Base-by-base conservation (phyloP, 1,284 basidiomycete genomes). In the Ganoderma meredithae region DNA sequence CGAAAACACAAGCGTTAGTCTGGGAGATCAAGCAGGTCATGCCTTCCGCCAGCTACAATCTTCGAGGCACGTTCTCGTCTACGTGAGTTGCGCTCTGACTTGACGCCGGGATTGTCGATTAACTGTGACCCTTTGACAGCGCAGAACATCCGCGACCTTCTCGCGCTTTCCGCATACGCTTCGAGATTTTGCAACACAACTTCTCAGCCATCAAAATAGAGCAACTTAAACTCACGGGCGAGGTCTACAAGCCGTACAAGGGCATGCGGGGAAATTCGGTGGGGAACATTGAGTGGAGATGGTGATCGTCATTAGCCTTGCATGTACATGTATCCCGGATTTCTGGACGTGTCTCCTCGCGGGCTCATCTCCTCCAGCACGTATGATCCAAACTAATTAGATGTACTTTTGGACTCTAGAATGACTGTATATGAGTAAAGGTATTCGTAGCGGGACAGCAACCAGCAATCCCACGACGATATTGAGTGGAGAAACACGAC, bases 141-240 rank as follows among this genome's bases (percentile, higher is more conserved):
- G 73, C 74, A 0, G 74, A 79, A 55, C 73, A 75, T 25, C 84
- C 89, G 61, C 78, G 84, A 70, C 86, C 93, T 64, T 83, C 94
- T 12, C 92, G 89, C 58, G 90, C 93, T 0, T 84, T 97, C 67
- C 86, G 88, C 63, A 83, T 95, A 41, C 81, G 81, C 10, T 98
- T 95, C 79, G 86, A 88, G 53, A 86, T 96, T 41, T 85, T 89
- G 27, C 88, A 91, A 55, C 84, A 93, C 76, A 90, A 90, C 47
- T 93, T 92, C 77, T 95, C 95, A 1, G 86, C 90, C 9, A 82
- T 98, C 63, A 93, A 93, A 71, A 91, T 98, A 2, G 93, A 95
- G 69, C 91, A 95, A 73, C 85, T 98, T 66, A 94, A 91, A 77
- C 82, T 98, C n/a, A 87, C 87, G 0, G 90, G 92, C 2, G 93